These are phyloP conservation scores for Vanderwaltozyma tropicalis DNA, from an alignment of 805 yeast species.

Conservation along the genomic window DNA sequence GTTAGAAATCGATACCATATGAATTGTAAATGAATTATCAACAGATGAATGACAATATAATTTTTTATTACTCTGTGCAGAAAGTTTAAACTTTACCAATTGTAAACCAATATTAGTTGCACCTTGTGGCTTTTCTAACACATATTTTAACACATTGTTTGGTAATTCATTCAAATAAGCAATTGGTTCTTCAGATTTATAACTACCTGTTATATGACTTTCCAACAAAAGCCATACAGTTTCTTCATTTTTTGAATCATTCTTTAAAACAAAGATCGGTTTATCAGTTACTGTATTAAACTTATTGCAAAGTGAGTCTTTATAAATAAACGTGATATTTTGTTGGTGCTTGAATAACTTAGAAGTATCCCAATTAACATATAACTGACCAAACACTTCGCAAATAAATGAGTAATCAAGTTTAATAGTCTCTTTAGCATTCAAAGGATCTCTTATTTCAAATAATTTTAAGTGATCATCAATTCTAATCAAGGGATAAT, in stretches of 20 bases:
- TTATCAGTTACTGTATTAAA: conserved; percentile 18
- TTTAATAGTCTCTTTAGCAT: conserved; percentile 3
- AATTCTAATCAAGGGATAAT: conserved; percentile 50
- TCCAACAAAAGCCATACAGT: conserved; percentile 43
- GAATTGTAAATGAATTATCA: neutral
- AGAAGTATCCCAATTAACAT: conserved; percentile 55
- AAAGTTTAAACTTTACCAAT: conserved; percentile 21
- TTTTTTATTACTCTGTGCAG: conserved; percentile 1
- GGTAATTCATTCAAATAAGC: conserved; percentile 15
- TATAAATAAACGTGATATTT: conserved; percentile 26
- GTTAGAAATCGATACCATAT: neutral
- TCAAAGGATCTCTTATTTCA: conserved; percentile 36
- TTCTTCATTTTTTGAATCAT: conserved; percentile 19
- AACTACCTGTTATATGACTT: conserved; percentile 31
- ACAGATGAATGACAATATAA: conserved; percentile 20
- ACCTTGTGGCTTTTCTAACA: conserved; percentile 11
- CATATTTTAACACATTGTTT: conserved; percentile 4
- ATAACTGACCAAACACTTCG: conserved; percentile 39
- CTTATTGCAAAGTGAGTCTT: conserved; percentile 9
- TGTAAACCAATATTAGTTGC: conserved; percentile 33
- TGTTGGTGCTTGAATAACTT: conserved; percentile 16
- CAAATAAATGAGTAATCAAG: conserved; percentile 19
- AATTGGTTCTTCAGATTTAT: conserved; percentile 4
- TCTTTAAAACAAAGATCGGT: conserved; percentile 38
- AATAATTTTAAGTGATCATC: conserved; percentile 13